Conservation (phyloP, 2,329 filamentous ascomycete species). For the Talaromyces sp. region DNA sequence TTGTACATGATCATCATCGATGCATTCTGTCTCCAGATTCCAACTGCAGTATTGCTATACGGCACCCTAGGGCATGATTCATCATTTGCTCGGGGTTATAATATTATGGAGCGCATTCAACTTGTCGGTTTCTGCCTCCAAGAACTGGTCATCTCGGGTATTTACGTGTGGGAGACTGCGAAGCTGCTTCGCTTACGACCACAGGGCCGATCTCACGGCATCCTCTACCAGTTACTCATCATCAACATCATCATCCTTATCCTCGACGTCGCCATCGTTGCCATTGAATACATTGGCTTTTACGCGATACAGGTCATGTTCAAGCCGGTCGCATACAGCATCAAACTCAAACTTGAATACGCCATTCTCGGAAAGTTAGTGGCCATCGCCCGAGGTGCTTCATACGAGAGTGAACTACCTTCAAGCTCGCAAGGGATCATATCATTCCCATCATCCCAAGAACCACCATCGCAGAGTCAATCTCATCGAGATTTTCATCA, state of each 20-base stretch:
- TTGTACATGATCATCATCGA: conserved; percentile 49
- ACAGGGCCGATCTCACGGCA: conserved; percentile 17
- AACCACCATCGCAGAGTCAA: neutral
- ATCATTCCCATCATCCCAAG: conserved; percentile 11
- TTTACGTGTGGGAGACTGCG: conserved; percentile 56
- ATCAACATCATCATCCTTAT: conserved; percentile 52
- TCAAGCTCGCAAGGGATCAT: conserved; percentile 17
- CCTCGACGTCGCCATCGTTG: conserved; percentile 49
- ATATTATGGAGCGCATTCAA: conserved; percentile 55
- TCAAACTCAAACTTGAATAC: conserved; percentile 58
- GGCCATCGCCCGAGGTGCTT: conserved; percentile 17
- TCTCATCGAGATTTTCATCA: conserved; percentile 2
- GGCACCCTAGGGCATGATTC: conserved; percentile 30
- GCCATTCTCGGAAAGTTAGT: conserved; percentile 55
- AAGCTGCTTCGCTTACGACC: conserved; percentile 27
- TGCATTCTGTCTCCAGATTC: conserved; percentile 43
- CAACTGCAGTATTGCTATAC: conserved; percentile 43
- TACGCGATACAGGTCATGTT: conserved; percentile 44
- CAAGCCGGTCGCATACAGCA: conserved; percentile 42
- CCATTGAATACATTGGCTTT: conserved; percentile 43
- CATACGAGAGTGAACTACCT: conserved; percentile 9
- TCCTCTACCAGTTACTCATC: conserved; percentile 52
- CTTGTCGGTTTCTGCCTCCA: conserved; percentile 57
- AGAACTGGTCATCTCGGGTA: conserved; percentile 54
- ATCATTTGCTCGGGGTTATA: conserved; percentile 36